Percentiles rank a stretch among this genome's conserved stretches.
Conservation (phyloP, 805 yeast species). For the Candida odintsovae region DNA sequence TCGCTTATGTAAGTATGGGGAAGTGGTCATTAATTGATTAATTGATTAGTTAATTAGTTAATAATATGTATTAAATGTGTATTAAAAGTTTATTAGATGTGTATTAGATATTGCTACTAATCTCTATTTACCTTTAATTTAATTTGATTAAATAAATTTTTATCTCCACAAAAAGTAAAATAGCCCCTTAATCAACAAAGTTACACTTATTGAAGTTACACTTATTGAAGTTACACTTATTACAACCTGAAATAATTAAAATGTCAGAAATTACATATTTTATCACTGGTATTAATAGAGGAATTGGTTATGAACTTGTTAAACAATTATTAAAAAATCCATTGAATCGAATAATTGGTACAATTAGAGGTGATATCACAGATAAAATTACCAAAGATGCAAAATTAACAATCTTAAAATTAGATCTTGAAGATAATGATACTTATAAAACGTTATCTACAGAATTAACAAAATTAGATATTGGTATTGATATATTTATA, state of each 20-base stretch:
- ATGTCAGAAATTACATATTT: constrained; percentile 17
- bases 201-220: no score
- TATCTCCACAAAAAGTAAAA: no score
- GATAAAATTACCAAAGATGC: constrained; percentile 20
- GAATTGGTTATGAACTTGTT: constrained; percentile 20
- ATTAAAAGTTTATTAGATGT: no score
- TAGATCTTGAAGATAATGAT: constrained; percentile 16
- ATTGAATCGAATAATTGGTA: constrained; percentile 20
- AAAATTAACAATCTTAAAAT: constrained; percentile 14
- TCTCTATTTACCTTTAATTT: no score
- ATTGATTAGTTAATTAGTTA: no score
- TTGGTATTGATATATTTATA: constrained; percentile 29
- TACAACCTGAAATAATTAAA: no score
- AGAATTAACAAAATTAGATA: constrained; percentile 16
- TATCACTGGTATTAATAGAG: constrained; percentile 24
- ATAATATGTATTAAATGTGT: no score
- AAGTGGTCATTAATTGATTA: no score
- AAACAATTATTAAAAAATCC: constrained; percentile 13
- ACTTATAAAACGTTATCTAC: constrained; percentile 9
- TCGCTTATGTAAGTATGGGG: constrained; percentile 14
- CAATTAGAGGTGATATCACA: constrained; percentile 11
- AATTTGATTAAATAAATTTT: no score
- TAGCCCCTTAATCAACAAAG: no score
- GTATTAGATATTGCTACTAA: no score
- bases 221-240: no score